A percentile compares a stretch with the other conserved stretches of the same genome.
Conservation (phyloP, 805 yeast genomes). For the Ogataea philodendri region DNA sequence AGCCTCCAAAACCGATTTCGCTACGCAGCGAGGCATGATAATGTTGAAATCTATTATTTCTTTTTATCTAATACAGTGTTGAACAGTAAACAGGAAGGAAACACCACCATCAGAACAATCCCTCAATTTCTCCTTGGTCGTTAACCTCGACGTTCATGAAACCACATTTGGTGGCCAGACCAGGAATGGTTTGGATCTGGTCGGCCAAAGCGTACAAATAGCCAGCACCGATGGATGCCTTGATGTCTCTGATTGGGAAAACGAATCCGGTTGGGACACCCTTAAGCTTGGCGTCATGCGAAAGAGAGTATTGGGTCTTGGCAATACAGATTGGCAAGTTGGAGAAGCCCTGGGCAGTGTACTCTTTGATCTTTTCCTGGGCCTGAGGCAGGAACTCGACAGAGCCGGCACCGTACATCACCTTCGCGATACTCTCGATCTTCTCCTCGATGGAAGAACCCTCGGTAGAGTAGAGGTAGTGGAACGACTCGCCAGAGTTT, state of each 20-base stretch:
- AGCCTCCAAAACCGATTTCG: constrained; percentile 4
- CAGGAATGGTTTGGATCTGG: constrained; percentile 96
- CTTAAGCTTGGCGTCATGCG: constrained; percentile 89
- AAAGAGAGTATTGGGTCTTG: constrained; percentile 93
- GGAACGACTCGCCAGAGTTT: constrained; percentile 44
- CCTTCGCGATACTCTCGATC: constrained; percentile 70
- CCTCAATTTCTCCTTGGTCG: constrained; percentile 88
- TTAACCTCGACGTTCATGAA: constrained; percentile 96
- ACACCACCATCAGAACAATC: constrained; percentile 67
- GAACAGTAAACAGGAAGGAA: constrained; percentile 7
- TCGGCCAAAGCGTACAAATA: constrained; percentile 95
- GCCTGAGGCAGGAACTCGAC: constrained; percentile 85
- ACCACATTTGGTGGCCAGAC: constrained; percentile 93
- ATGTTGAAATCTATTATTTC: constrained; percentile 21
- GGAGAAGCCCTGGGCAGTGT: constrained; percentile 84
- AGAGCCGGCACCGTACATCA: constrained; percentile 90
- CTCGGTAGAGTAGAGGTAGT: constrained; percentile 68
- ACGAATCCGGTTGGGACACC: constrained; percentile 95
- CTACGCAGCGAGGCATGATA: constrained; percentile 2
- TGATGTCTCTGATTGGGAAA: constrained; percentile 91
- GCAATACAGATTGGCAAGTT: constrained; percentile 95
- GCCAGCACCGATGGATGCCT: constrained; percentile 95
- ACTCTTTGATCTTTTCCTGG: constrained; percentile 71
- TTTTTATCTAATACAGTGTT: constrained; percentile 14
- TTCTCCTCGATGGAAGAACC: constrained; percentile 72